These are phyloP conservation scores for Penicillium sp. DNA, from an alignment of 2,329 filamentous ascomycete genomes.

Conservation along the genomic window DNA sequence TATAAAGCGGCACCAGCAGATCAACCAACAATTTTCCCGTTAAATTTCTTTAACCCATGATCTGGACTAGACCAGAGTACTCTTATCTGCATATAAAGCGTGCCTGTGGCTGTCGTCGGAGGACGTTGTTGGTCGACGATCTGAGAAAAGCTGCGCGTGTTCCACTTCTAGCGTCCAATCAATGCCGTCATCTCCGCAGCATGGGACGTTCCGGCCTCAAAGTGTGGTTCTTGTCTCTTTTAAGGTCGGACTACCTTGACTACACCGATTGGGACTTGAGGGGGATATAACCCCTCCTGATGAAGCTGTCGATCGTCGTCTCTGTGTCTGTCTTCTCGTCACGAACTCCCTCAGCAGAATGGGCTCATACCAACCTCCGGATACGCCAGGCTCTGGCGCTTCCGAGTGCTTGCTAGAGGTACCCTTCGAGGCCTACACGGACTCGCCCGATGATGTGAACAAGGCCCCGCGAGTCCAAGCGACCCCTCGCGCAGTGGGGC, in stretches of 20 bases:
- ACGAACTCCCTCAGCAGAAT: not conserved
- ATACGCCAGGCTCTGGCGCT: not conserved
- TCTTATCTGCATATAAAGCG: not conserved
- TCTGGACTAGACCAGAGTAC: not conserved
- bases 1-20: constrained; percentile 24
- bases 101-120: not conserved
- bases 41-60: not conserved
- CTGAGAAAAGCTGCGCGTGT: not conserved
- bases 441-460: constrained; percentile 9
- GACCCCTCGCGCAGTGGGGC: constrained; percentile 14
- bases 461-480: constrained; percentile 1
- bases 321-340: not conserved
- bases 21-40: constrained; percentile 10
- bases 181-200: constrained; percentile 5
- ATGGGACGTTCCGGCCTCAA: constrained; percentile 1
- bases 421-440: constrained; percentile 17
- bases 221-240: not conserved
- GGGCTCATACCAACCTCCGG: constrained; percentile 4
- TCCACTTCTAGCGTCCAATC: constrained; percentile 10
- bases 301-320: not conserved
- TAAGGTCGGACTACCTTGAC: not conserved
- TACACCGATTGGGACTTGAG: too few species aligned
- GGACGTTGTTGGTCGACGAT: not conserved
- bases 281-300: not conserved
- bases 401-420: constrained; percentile 11